These are phyloP conservation scores for Iris pallida DNA, from an alignment of 116 monocot genomes.

Conservation along the genomic window DNA sequence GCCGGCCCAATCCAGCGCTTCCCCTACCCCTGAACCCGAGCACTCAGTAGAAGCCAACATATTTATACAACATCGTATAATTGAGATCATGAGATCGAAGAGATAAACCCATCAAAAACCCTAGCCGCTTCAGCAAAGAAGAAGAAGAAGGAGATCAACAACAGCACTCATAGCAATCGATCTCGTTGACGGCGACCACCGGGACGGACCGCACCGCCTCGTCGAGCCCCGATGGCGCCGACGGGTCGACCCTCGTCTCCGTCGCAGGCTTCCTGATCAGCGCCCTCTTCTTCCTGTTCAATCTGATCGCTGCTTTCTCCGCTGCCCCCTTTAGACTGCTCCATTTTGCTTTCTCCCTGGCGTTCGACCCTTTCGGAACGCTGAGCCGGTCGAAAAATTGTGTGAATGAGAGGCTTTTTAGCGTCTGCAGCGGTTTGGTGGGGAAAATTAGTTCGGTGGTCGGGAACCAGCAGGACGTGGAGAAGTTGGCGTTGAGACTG, in stretches of 20 bases:
- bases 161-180: too few relatives aligned
- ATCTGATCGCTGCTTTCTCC: slow-evolving; percentile 24
- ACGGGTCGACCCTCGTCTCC: slow-evolving; percentile 8
- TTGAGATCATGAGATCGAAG: too few relatives aligned
- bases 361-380: slow-evolving; percentile 40
- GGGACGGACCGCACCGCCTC: too few relatives aligned
- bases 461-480: slow-evolving; percentile 7
- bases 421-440: slow-evolving; percentile 8
- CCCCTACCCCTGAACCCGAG: too few relatives aligned
- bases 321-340: slow-evolving; percentile 33
- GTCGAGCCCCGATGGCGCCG: neutral
- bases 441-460: slow-evolving; percentile 6
- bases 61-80: too few relatives aligned
- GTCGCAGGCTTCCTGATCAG: slow-evolving; percentile 38
- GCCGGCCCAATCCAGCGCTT: too few relatives aligned
- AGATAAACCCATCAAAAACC: too few relatives aligned
- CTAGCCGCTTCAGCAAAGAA: too few relatives aligned
- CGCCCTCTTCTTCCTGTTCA: slow-evolving; percentile 36
- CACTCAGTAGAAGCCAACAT: too few relatives aligned
- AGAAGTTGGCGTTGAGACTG: slow-evolving; percentile 36
- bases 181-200: too few relatives aligned
- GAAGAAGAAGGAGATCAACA: too few relatives aligned
- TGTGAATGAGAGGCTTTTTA: slow-evolving; percentile 18
- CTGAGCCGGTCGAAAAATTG: slow-evolving; percentile 13
- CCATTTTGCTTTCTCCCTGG: slow-evolving; percentile 18